Evolutionary conservation across 495 filamentous ascomycete species (phyloP), one percentile per base, ranked within the genome.

Genomic region (Penicillium canescens): DNA sequence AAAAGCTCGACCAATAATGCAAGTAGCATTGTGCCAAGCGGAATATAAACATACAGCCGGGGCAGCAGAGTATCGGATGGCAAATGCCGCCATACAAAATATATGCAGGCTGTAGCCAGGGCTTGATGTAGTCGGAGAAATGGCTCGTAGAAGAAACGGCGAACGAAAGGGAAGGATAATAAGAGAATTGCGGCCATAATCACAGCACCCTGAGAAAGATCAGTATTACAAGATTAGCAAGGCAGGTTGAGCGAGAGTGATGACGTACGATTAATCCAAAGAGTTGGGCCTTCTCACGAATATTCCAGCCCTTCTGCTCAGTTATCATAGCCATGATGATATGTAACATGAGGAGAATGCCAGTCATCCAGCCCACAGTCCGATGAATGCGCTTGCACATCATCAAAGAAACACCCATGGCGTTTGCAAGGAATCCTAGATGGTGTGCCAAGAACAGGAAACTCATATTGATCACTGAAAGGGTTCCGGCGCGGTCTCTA

Each of bases 61-160:
- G 60, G 54, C 42, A 42, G 18, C 50, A 34, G 24, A 40, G 20
- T 39, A 41, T 37, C 16, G 24, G 42, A 62, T 31, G 50, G 49
- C 24, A 67, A 43, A 51, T 69, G 50, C 26, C 43, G 50, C 63
- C 39, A 69, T 53, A 55, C 60, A 3, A 46, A 42, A 57, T 62
- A 65, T 37, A 59, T 18, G 50, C 28, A 53, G 35, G 57, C 20
- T 28, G 48, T 43, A 34, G 52, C 56, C 3, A 69, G 46, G 33
- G 46, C 38, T 54, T 69, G 53, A 52, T 69, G 40, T 26, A 46
- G 37, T 54, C 63, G 55, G 50, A 69, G 45, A 42, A 67, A 67
- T 33, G 52, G 16, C 45, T 69, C 45, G 44, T 67, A 69, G 18
- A 50, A 44, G 14, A 57, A 39, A 16, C 33, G 37, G 20, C 52